Evolutionary conservation across 257 asterid genomes (phyloP), one percentile per base, ranked within the genome.

Genomic region (Cordia subcordata): DNA sequence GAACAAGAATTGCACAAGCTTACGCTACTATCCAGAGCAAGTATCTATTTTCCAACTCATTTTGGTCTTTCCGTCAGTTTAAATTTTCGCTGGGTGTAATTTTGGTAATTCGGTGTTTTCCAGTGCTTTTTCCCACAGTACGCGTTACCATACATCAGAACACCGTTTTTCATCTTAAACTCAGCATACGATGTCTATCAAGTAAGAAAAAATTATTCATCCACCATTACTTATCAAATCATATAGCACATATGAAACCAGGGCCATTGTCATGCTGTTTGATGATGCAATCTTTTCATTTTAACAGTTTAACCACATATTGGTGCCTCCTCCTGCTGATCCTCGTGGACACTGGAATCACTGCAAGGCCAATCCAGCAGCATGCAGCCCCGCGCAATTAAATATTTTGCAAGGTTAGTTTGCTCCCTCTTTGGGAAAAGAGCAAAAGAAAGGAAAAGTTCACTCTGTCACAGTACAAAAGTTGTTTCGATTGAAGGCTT

Each of bases 121-220:
- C 91, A 92, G 97, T 92, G 99, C 74, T 74, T 92, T 79, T 92
- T 92, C 81, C 97, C 99, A 0, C 99, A 92, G 68, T 86, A 92
- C 61, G 83, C 76, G 23, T 73, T 92, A 50, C 76, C 82, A 40
- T 84, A 74, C 67, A 86, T 89, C 57, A 73, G 9, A 66, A 81
- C 97, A 10, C 99, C 99, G 27, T 78, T 73, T 72, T 92, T 92
- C 84, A 73, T 92, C 77, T 67, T 92, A 72, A 92, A 92, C 82
- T 64, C 99, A 4, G 99, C 97, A 5, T 92, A 88, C 66, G 99
- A 92, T 65, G 89, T 79, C 23, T 92, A 15, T 77, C 99, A 92
- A 79, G 99, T 92, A 84, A 77, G 91, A 50, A n/a, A 51, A 45
- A 58, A 20, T 49, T 27, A 58, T 23, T 37, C 55, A 22, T 27